A percentile compares a stretch with the other conserved stretches of the same genome.
Evolutionary conservation across 306 rosid species (phyloP).

Genomic region (Quercus gilva): DNA sequence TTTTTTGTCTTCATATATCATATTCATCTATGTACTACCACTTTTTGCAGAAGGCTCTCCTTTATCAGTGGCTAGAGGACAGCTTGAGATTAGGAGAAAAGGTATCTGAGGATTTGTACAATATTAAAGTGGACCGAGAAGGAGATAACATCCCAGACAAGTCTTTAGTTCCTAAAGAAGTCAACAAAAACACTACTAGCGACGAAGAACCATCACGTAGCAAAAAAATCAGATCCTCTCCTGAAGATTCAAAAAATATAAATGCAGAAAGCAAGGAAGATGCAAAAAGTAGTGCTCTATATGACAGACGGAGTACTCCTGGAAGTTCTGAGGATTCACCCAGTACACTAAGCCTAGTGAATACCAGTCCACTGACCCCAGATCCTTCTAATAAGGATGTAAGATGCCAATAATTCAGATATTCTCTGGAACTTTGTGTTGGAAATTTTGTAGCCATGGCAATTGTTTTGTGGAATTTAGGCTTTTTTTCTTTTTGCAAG

Average conservation of each 20-base stretch:
- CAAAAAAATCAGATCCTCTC: slow-evolving; percentile 50
- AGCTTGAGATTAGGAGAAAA: slow-evolving; percentile 75
- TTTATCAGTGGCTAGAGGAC: slow-evolving; percentile 83
- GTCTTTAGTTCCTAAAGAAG: slow-evolving; percentile 18
- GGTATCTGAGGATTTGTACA: slow-evolving; percentile 59
- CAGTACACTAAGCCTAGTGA: slow-evolving; percentile 15
- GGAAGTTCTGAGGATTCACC: slow-evolving; percentile 28
- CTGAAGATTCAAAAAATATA: slow-evolving; percentile 22
- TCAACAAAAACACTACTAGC: slow-evolving; percentile 18
- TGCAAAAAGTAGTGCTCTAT: slow-evolving; percentile 24
- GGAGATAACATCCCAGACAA: slow-evolving; percentile 31
- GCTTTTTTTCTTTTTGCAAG: slow-evolving; percentile 1
- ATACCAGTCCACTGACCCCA: slow-evolving; percentile 23
- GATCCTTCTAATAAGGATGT: slow-evolving; percentile 45
- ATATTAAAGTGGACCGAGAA: slow-evolving; percentile 38
- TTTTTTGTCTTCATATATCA: background rate
- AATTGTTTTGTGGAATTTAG: background rate
- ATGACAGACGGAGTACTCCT: slow-evolving; percentile 16
- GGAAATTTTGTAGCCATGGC: background rate
- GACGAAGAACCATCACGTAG: slow-evolving; percentile 33
- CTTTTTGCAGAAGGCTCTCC: slow-evolving; percentile 52
- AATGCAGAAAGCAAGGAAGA: slow-evolving; percentile 23
- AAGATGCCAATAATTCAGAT: slow-evolving; percentile 21
- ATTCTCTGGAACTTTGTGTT: slow-evolving; percentile 4
- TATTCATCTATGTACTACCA: slow-evolving; percentile 8